Conservation (phyloP, 2,329 filamentous ascomycete species). For the Hymenoscyphus scutula region DNA sequence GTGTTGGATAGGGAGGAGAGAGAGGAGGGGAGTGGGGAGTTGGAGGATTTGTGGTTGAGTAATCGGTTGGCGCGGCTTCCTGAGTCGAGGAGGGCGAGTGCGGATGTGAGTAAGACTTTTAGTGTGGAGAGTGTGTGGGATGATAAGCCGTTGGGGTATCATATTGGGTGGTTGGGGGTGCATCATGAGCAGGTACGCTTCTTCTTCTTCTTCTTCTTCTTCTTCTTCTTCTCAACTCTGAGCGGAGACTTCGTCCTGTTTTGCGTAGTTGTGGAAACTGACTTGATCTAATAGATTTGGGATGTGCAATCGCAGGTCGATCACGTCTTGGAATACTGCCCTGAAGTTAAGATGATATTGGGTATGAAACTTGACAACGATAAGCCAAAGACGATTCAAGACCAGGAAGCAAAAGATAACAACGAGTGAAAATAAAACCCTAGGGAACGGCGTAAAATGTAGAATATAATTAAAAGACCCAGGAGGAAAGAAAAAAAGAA, state of each 20-base stretch:
- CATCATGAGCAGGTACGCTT: slow-evolving; percentile 44
- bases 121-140: slow-evolving; percentile 50
- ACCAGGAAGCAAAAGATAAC: background rate
- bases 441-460: background rate
- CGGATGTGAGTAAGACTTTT: slow-evolving; percentile 40
- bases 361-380: slow-evolving; percentile 53
- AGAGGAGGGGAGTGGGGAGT: slow-evolving; percentile 40
- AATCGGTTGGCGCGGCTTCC: slow-evolving; percentile 29
- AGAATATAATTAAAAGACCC: background rate
- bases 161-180: slow-evolving; percentile 41
- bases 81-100: slow-evolving; percentile 33
- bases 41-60: slow-evolving; percentile 52
- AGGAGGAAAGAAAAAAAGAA: background rate
- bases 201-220: too few species aligned
- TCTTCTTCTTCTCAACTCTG: slow-evolving; percentile 25
- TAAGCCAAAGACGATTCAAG: slow-evolving; percentile 22
- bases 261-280: slow-evolving; percentile 9
- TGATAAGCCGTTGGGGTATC: slow-evolving; percentile 52
- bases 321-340: slow-evolving; percentile 53
- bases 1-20: slow-evolving; percentile 40
- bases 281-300: slow-evolving; percentile 46
- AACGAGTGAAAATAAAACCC: background rate
- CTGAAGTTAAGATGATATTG: slow-evolving; percentile 52
- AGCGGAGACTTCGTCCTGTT: slow-evolving; percentile 24
- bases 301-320: slow-evolving; percentile 43